These are phyloP conservation scores for Linnemannia zychae DNA, from an alignment of 192 early-diverging fungal genomes.

Conservation along the genomic window DNA sequence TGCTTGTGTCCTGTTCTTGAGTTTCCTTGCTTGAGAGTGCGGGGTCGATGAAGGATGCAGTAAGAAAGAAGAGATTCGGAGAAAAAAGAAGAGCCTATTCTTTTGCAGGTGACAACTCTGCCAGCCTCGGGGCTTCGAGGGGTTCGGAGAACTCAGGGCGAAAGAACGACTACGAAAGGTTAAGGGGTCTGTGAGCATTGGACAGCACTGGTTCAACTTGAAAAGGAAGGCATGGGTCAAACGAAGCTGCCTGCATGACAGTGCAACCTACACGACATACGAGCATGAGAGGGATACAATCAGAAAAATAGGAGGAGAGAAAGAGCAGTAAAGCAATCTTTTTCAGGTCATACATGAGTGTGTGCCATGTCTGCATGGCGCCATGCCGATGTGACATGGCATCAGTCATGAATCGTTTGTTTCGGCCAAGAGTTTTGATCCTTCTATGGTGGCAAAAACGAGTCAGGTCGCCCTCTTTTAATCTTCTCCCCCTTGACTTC, in stretches of 20 bases:
- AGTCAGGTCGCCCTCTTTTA: not conserved
- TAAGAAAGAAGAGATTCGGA: not conserved
- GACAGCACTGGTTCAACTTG: no score
- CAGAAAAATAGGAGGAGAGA: no score
- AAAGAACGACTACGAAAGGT: not conserved
- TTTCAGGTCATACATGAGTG: no score
- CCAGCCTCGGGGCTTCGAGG: not conserved
- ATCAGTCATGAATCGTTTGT: not conserved
- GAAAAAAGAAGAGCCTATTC: not conserved
- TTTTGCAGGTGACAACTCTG: not conserved
- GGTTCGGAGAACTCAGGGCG: slow-evolving; percentile 1
- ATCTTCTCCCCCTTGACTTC: slow-evolving; percentile 4
- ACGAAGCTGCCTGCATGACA: not conserved
- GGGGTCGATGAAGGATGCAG: not conserved
- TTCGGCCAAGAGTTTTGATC: not conserved
- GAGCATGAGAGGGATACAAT: not conserved
- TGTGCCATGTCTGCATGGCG: no score
- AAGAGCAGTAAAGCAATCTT: no score
- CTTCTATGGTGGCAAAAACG: not conserved
- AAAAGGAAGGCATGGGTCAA: not conserved
- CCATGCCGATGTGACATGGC: no score
- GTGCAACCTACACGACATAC: not conserved
- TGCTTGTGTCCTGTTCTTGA: not conserved
- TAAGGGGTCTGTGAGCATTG: not conserved
- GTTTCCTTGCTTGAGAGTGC: not conserved